phyloP scores from a whole-genome alignment of 345 rosid genomes.

The Jatropha curcas region DNA sequence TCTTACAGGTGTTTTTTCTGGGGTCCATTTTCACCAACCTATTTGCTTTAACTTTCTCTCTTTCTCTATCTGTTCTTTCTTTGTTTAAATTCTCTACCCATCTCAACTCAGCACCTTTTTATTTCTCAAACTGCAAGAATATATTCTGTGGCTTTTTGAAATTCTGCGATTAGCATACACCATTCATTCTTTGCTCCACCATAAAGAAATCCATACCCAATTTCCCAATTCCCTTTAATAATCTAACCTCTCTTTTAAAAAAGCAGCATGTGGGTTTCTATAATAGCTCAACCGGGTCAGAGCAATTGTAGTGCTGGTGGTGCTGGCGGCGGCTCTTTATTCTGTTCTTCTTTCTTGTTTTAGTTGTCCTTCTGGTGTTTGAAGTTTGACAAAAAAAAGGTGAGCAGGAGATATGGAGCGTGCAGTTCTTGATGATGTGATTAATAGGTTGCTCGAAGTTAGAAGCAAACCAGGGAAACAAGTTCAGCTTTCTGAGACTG shows the following conservation, averaged over 20 bases:
- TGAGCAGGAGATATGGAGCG: constrained; percentile 13
- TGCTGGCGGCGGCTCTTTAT: constrained; percentile 3
- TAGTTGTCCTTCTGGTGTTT: neutral
- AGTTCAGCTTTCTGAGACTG: constrained; percentile 33
- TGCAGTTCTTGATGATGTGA: constrained; percentile 26
- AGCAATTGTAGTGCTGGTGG: neutral
- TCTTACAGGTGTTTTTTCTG: neutral
- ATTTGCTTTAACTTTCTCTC: neutral
- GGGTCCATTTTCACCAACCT: constrained; percentile 2
- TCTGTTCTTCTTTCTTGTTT: constrained; percentile 10
- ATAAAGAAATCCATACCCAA: constrained; percentile 7
- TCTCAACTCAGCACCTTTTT: neutral
- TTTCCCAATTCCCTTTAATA: neutral
- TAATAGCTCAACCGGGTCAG: neutral
- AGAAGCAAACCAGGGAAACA: constrained; percentile 34
- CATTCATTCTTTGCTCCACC: constrained; percentile 22
- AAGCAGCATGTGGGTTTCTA: neutral
- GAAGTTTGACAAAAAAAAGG: neutral
- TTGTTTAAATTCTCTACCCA: neutral
- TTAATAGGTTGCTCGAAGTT: constrained; percentile 27
- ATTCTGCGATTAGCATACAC: neutral
- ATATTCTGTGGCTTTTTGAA: constrained; percentile 17
- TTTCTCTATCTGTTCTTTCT: too few species aligned
- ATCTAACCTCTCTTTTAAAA: neutral
- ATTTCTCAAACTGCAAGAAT: constrained; percentile 3